Percentiles rank a stretch among this genome's conserved stretches.
These are phyloP conservation scores for Globisporangium perplexum DNA, from an alignment of 352 stramenopile genomes.

Conservation along the genomic window DNA sequence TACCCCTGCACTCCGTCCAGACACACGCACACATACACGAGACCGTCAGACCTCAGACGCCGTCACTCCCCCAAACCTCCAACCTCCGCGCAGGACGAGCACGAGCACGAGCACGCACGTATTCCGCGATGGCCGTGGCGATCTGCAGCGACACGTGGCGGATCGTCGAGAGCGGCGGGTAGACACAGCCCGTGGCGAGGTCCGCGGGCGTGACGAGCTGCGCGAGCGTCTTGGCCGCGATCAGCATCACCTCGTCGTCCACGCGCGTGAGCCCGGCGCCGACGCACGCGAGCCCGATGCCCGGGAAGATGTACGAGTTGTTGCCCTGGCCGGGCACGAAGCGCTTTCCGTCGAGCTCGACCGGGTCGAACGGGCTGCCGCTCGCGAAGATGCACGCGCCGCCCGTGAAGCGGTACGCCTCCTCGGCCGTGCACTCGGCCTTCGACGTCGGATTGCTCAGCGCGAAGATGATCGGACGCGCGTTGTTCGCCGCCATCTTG, in stretches of 20 bases:
- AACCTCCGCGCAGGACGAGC: no score
- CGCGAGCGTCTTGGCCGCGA: conserved; percentile 68
- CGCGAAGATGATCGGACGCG: conserved; percentile 95
- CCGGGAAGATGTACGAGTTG: conserved; percentile 98
- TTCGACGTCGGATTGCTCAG: conserved; percentile 96
- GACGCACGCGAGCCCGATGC: conserved; percentile 92
- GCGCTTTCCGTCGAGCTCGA: conserved; percentile 84
- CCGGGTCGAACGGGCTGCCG: conserved; percentile 94
- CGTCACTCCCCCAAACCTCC: no score
- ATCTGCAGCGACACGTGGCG: conserved; percentile 92
- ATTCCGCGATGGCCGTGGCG: conserved; percentile 87
- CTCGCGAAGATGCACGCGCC: conserved; percentile 95
- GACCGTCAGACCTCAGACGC: neutral
- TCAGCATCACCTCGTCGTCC: conserved; percentile 80
- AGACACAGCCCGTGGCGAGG: conserved; percentile 90
- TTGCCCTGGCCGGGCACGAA: conserved; percentile 89
- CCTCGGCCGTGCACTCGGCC: conserved; percentile 94
- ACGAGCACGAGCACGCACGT: no score
- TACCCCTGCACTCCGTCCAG: conserved; percentile 32
- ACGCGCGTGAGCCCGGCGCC: conserved; percentile 73
- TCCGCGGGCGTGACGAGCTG: conserved; percentile 84
- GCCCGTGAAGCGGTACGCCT: conserved; percentile 96
- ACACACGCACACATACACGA: no score
- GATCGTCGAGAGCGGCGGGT: conserved; percentile 90
- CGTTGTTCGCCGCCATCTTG: conserved; percentile 84